These are phyloP conservation scores for Paradendryphiella salina DNA, from an alignment of 2,329 filamentous ascomycete genomes.

Conservation along the genomic window DNA sequence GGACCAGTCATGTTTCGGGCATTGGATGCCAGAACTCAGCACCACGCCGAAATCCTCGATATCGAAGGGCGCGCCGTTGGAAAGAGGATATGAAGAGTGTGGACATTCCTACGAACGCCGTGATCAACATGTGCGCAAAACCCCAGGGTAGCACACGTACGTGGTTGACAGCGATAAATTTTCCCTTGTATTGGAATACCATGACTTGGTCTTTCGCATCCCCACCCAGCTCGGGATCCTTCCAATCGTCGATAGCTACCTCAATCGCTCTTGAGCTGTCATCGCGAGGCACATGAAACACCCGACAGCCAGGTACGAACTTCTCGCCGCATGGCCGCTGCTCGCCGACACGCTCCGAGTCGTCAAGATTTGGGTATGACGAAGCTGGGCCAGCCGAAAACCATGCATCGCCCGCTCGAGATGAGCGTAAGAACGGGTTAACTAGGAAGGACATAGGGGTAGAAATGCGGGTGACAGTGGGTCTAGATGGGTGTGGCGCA, in stretches of 20 bases:
- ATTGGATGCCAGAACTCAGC: constrained; percentile 65
- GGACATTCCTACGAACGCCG: constrained; percentile 55
- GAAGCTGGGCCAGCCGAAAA: constrained; percentile 27
- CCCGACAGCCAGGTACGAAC: constrained; percentile 25
- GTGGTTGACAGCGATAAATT: constrained; percentile 70
- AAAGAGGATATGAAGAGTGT: constrained; percentile 68
- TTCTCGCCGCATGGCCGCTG: constrained; percentile 21
- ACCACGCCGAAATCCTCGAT: constrained; percentile 73
- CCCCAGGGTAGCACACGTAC: constrained; percentile 46
- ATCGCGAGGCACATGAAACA: constrained; percentile 31
- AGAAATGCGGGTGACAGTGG: background rate
- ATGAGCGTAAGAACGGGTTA: constrained; percentile 27
- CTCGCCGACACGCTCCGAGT: constrained; percentile 19
- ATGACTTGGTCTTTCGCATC: constrained; percentile 61
- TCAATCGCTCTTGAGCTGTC: constrained; percentile 24
- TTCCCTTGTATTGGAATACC: constrained; percentile 65
- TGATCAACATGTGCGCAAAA: background rate
- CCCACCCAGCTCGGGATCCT: constrained; percentile 23
- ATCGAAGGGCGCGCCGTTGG: constrained; percentile 65
- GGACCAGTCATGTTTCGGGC: constrained; percentile 71
- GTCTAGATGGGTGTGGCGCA: background rate
- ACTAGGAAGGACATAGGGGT: constrained; percentile 24
- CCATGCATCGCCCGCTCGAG: constrained; percentile 30
- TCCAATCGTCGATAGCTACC: constrained; percentile 35
- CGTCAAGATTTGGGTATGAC: constrained; percentile 26